Percentiles rank a stretch among this genome's conserved stretches.
Evolutionary conservation across 768 basidiomycete species (phyloP).

Genomic region (Tulasnella sp.): DNA sequence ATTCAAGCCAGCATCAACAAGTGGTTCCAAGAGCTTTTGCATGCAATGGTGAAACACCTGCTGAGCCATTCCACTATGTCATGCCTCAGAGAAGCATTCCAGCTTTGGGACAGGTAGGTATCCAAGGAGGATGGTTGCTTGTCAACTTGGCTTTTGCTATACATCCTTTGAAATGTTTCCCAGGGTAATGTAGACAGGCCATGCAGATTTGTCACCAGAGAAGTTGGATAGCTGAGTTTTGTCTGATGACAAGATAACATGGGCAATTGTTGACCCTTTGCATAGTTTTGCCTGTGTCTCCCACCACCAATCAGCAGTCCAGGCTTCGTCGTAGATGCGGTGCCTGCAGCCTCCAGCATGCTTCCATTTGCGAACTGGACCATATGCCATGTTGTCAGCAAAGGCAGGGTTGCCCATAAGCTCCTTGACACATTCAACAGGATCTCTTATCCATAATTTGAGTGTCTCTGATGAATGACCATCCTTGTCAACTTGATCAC

Average conservation of each 20-base stretch:
- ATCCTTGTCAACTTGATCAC: background rate
- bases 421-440: constrained; percentile 25
- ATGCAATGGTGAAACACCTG: no score
- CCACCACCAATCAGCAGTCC: constrained; percentile 32
- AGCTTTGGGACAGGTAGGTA: constrained; percentile 33
- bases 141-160: constrained; percentile 28
- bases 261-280: constrained; percentile 29
- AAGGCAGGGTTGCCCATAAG: constrained; percentile 27
- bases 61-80: no score
- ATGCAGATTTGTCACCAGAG: constrained; percentile 32
- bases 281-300: constrained; percentile 27
- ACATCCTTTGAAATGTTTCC: constrained; percentile 36
- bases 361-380: constrained; percentile 22
- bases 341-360: no score
- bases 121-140: constrained; percentile 30
- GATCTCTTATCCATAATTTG: constrained; percentile 24
- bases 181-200: constrained; percentile 37
- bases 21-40: no score
- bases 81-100: constrained; percentile 23
- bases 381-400: constrained; percentile 25
- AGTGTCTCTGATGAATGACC: constrained; percentile 7
- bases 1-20: no score
- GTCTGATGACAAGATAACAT: constrained; percentile 38
- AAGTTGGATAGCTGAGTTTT: constrained; percentile 35
- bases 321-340: constrained; percentile 33